Evolutionary conservation across 139 green algal species (phyloP).

Genomic region (Micractinium conductrix): DNA sequence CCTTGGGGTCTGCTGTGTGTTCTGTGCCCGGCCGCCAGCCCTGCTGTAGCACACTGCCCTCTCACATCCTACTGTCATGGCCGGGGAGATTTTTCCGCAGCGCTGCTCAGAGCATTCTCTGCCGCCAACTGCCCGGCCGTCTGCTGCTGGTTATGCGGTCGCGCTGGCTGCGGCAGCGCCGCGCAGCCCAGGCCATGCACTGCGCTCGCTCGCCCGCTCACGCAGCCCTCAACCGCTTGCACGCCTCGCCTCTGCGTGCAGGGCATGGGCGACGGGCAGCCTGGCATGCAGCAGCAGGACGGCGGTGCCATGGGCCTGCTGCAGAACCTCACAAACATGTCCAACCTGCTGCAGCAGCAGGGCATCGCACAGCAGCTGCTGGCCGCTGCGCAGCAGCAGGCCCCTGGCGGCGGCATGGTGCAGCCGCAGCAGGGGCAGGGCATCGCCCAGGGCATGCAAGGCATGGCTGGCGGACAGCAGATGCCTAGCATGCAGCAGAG

Average conservation of each 20-base stretch:
- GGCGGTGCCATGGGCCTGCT: neutral
- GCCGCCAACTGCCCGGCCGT: no score
- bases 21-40: no score
- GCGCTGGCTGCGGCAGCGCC: no score
- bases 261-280: constrained; percentile 3
- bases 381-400: constrained; percentile 8
- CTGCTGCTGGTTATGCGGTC: no score
- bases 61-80: no score
- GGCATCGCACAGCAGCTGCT: constrained; percentile 20
- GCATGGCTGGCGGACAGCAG: constrained; percentile 17
- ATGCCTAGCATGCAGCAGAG: neutral
- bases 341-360: constrained; percentile 18
- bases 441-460: neutral
- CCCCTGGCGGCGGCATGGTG: neutral
- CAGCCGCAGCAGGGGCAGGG: constrained; percentile 7
- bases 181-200: no score
- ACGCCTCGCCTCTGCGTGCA: neutral
- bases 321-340: constrained; percentile 3
- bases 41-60: no score
- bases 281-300: constrained; percentile 13
- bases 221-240: no score
- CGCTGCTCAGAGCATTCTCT: no score
- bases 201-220: no score
- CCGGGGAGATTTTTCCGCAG: no score
- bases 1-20: no score